Evolutionary conservation across 306 rosid species (phyloP), one percentile per base, ranked within the genome.

Genomic region (Sphenostylis stenocarpa): DNA sequence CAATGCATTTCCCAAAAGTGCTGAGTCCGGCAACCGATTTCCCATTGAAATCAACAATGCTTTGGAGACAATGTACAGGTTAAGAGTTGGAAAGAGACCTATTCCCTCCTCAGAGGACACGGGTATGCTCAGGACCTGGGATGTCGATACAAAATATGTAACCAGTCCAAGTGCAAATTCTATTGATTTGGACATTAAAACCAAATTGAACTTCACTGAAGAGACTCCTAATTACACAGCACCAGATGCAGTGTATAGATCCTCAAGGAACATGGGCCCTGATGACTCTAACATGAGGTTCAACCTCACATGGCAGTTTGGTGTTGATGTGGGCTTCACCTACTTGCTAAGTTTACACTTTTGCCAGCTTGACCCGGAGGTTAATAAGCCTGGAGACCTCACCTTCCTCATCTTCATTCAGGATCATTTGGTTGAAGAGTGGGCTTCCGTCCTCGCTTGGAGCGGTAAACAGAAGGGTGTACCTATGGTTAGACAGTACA

Each of bases 111-210:
- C 47, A 8, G 3, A 0, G 6, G 69, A 63, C 48, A 63, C 69
- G 9, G 29, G 48, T n/a, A 34, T 63, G 69, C 24, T 63, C 26
- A 63, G 69, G 29, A 34, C 16, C 1, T 63, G 69, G 69, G n/a
- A 34, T 34, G 0, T 5, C 0, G 69, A 34, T 63, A 7, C 19
- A 3, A 34, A 17, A 1, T 63, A 63, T 2, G 6, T 34, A 34
- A 38, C 16, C 0, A 34, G 7, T n/a, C 6, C 10, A n/a, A 10
- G 28, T 34, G 28, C 0, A n/a, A 2, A 2, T 17, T 63, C 45
- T n/a, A 0, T 3, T n/a, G 67, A 31, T 8, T 2, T 16, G 31
- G 1, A 0, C 5, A 0, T 0, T 3, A 0, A 1, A 33, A 33
- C 1, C 8, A 34, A 17, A 0, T n/a, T 63, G 9, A 63, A 1